Conservation (phyloP, 768 basidiomycete genomes). For the Daedalea quercina region DNA sequence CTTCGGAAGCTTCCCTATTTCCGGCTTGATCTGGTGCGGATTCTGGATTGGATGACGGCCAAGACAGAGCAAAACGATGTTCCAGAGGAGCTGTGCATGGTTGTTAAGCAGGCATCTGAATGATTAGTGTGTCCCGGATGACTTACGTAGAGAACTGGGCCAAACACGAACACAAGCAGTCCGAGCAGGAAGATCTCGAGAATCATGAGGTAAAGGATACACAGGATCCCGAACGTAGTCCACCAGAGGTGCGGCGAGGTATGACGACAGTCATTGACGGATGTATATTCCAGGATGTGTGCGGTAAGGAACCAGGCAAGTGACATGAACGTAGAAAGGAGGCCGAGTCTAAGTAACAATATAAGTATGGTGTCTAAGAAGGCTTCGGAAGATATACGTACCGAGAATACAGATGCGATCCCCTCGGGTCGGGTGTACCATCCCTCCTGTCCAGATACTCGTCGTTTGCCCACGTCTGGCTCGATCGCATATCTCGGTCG, state of each 20-base stretch:
- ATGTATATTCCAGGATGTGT: constrained; percentile 74
- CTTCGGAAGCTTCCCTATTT: constrained; percentile 69
- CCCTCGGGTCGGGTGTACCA: background rate
- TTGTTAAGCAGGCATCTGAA: background rate
- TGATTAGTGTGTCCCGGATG: background rate
- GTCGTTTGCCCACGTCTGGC: background rate
- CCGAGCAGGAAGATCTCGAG: constrained; percentile 69
- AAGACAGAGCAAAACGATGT: constrained; percentile 69
- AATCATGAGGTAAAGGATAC: constrained; percentile 72
- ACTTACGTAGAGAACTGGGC: constrained; percentile 74
- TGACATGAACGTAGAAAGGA: constrained; percentile 47
- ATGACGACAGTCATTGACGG: constrained; percentile 63
- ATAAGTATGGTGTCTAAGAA: no score
- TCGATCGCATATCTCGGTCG: background rate
- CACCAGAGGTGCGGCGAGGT: constrained; percentile 83
- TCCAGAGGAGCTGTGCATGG: constrained; percentile 57
- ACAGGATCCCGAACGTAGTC: constrained; percentile 74
- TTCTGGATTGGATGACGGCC: constrained; percentile 78
- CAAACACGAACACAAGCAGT: constrained; percentile 70
- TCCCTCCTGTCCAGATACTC: background rate
- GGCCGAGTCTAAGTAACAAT: background rate
- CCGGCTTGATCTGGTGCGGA: constrained; percentile 67
- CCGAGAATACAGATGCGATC: constrained; percentile 15
- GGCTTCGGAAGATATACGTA: no score
- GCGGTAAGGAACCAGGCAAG: constrained; percentile 79